Conservation (phyloP, 495 filamentous ascomycete species). For the Penicillium canariense region DNA sequence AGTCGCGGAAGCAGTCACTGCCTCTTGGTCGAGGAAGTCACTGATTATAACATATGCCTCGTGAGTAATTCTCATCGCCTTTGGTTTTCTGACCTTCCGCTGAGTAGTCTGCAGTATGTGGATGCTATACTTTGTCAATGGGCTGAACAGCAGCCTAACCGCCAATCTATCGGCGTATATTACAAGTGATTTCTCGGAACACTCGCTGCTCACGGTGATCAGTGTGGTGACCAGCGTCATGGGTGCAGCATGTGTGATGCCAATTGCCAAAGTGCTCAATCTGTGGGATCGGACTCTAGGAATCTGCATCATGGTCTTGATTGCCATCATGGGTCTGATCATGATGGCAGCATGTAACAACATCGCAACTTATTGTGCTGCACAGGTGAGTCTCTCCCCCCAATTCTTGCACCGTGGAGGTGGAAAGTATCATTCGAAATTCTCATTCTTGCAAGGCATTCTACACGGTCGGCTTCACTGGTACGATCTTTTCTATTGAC, state of each 20-base stretch:
- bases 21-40: constrained; percentile 22
- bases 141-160: constrained; percentile 17
- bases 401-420: too few relatives aligned
- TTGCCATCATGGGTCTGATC: constrained; percentile 42
- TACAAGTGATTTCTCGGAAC: constrained; percentile 28
- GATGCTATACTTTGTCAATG: constrained; percentile 28
- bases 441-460: constrained; percentile 31
- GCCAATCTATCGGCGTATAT: constrained; percentile 23
- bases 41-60: constrained; percentile 23
- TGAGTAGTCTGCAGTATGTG: constrained; percentile 21
- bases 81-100: background rate
- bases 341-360: constrained; percentile 50
- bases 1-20: constrained; percentile 26
- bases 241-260: constrained; percentile 57
- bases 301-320: constrained; percentile 44
- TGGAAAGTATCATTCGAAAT: background rate
- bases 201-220: constrained; percentile 34
- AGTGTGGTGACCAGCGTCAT: constrained; percentile 45
- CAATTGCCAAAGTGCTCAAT: constrained; percentile 66
- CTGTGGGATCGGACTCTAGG: constrained; percentile 57
- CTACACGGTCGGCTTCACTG: constrained; percentile 54
- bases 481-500: constrained; percentile 52
- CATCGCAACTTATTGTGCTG: constrained; percentile 46
- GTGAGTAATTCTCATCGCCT: constrained; percentile 7
- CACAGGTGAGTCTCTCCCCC: constrained; percentile 30